Conservation (phyloP, 2,329 filamentous ascomycete genomes). For the Fusarium pseudoanthophilum region DNA sequence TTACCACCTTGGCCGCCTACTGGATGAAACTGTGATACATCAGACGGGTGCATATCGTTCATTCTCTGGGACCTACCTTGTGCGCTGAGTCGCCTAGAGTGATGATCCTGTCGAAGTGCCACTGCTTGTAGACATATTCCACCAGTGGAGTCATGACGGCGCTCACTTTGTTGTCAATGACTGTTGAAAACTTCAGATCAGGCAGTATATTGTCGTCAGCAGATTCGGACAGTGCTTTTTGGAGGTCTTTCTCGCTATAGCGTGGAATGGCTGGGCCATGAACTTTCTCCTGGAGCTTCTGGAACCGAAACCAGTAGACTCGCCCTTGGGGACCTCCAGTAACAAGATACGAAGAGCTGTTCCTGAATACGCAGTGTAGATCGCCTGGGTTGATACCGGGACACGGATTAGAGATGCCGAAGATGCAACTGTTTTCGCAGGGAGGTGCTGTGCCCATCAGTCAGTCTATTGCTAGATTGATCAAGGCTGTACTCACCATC, state of each 20-base stretch:
- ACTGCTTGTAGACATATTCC: slow-evolving; percentile 3
- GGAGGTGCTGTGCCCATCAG: not conserved
- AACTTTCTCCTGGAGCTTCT: not conserved
- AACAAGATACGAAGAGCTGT: not conserved
- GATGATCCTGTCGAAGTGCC: not conserved
- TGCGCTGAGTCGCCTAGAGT: slow-evolving; percentile 1
- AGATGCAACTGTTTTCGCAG: not conserved
- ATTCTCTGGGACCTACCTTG: not conserved
- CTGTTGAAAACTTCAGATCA: not conserved
- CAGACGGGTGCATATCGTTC: fast-evolving
- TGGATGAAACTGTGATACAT: not conserved
- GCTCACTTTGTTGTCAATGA: not conserved
- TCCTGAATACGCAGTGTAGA: not conserved
- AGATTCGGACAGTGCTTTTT: not conserved
- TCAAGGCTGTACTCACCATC: not conserved
- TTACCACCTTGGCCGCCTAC: slow-evolving; percentile 1
- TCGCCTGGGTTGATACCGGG: not conserved
- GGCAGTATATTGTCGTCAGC: not conserved
- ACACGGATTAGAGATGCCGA: not conserved
- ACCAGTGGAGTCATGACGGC: not conserved
- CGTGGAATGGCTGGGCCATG: not conserved
- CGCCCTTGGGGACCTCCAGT: not conserved
- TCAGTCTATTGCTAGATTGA: not conserved
- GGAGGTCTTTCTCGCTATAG: not conserved
- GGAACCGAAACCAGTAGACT: slow-evolving; percentile 6